Percentiles rank a stretch among this genome's conserved stretches.
Conservation (phyloP, 129 eudicot species). For the Helichrysum umbraculigerum region DNA sequence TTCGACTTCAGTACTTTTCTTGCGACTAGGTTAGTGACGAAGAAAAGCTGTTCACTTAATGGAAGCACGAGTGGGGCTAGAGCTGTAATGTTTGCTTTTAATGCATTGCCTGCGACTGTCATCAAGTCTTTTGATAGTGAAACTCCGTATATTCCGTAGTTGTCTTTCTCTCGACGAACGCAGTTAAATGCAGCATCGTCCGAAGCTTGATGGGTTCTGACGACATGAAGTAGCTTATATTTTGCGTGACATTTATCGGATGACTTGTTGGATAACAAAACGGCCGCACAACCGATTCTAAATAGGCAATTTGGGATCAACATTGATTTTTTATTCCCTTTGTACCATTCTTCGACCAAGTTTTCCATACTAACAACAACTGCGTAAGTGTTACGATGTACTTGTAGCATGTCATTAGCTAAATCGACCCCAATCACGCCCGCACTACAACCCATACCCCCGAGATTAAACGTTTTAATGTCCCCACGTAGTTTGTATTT, state of each 20-base stretch:
- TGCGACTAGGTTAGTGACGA: constrained; percentile 35
- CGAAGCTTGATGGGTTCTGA: constrained; percentile 49
- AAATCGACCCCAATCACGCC: constrained; percentile 59
- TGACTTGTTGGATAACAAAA: constrained; percentile 42
- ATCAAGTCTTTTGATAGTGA: constrained; percentile 54
- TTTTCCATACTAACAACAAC: constrained; percentile 66
- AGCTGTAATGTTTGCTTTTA: constrained; percentile 56
- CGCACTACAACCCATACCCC: constrained; percentile 76
- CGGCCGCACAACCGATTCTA: constrained; percentile 54
- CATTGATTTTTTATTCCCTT: not conserved
- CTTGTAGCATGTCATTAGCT: constrained; percentile 56
- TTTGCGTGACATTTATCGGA: constrained; percentile 39
- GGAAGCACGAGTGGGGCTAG: constrained; percentile 63
- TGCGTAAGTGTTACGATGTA: constrained; percentile 55
- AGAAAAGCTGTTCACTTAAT: constrained; percentile 49
- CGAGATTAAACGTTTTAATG: constrained; percentile 46
- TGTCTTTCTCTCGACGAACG: constrained; percentile 54
- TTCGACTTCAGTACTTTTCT: constrained; percentile 38
- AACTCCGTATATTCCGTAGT: constrained; percentile 41
- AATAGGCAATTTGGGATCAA: constrained; percentile 58
- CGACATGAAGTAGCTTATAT: constrained; percentile 49
- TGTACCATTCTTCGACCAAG: constrained; percentile 55
- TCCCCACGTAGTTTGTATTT: constrained; percentile 52
- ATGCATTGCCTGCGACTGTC: constrained; percentile 56
- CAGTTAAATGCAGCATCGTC: constrained; percentile 50